phyloP scores from a whole-genome alignment of 2,329 filamentous ascomycete genomes.

The Truncatella angustata region DNA sequence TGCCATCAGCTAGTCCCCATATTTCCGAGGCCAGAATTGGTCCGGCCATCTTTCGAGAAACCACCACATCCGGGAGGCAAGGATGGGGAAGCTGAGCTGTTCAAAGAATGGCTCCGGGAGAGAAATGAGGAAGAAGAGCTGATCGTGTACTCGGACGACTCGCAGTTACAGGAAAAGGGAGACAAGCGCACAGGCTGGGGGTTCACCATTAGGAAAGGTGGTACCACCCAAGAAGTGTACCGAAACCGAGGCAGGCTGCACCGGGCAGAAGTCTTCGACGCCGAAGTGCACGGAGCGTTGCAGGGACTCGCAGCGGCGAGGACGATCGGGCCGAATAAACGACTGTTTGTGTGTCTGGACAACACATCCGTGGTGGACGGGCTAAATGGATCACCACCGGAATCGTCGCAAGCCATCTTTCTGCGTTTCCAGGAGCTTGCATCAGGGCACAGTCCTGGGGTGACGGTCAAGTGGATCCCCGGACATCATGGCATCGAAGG shows the following conservation, averaged over 20 bases:
- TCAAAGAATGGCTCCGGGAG: neutral
- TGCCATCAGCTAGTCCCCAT: neutral
- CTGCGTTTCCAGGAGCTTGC: neutral
- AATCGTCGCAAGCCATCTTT: neutral
- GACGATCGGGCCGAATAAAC: neutral
- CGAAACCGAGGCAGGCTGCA: neutral
- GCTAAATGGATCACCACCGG: neutral
- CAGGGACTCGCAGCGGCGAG: neutral
- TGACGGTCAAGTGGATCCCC: neutral
- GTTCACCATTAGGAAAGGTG: neutral
- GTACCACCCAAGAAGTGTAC: neutral
- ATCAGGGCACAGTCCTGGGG: neutral
- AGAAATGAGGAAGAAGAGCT: neutral
- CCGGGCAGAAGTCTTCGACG: neutral
- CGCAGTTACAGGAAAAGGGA: neutral
- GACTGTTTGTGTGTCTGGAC: neutral
- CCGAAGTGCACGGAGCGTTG: neutral
- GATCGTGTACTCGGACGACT: neutral
- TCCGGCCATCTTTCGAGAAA: neutral
- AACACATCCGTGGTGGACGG: neutral
- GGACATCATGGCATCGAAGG: neutral
- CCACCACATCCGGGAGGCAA: neutral
- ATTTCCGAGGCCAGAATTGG: neutral
- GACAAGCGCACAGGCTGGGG: neutral
- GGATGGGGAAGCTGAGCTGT: neutral